These are phyloP conservation scores for Diplodia sapinea DNA, from an alignment of 2,329 filamentous ascomycete species.

Conservation along the genomic window DNA sequence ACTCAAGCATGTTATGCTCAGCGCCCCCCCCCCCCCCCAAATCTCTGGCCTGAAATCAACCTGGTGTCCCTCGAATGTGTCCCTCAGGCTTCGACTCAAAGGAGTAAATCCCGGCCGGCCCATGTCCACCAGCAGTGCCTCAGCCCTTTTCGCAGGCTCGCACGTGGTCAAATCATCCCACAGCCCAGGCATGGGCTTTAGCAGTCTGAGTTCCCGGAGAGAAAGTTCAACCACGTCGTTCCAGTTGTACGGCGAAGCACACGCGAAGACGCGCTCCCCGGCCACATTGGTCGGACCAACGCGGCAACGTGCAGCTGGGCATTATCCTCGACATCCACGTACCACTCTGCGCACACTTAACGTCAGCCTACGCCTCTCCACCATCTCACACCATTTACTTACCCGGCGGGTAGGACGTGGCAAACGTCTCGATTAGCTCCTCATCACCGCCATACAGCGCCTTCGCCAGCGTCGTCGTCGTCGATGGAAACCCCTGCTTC, in stretches of 20 bases:
- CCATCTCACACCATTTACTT: too few relatives aligned
- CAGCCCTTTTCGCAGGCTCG: constrained; percentile 23
- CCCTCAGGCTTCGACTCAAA: background rate
- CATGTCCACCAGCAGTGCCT: background rate
- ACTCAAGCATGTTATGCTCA: too few relatives aligned
- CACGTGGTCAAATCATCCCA: constrained; percentile 29
- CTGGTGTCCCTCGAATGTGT: background rate
- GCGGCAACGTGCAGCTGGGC: constrained; percentile 36
- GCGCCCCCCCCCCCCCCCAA: too few relatives aligned
- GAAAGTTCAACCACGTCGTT: constrained; percentile 31
- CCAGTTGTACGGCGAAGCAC: constrained; percentile 31
- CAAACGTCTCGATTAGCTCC: too few relatives aligned
- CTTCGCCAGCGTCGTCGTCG: too few relatives aligned
- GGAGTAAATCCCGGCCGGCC: background rate
- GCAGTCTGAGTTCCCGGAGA: too few relatives aligned
- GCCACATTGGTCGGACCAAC: constrained; percentile 31
- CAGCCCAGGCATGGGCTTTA: too few relatives aligned
- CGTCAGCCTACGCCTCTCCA: background rate
- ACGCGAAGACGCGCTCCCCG: constrained; percentile 35
- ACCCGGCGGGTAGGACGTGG: too few relatives aligned
- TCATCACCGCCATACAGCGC: too few relatives aligned
- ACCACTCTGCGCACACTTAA: constrained; percentile 29
- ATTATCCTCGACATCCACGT: constrained; percentile 36
- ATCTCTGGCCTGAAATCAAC: too few relatives aligned
- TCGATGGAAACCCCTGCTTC: too few relatives aligned